phyloP scores from a whole-genome alignment of 1,139 yeast genomes.

The Candida sanyaensis region DNA sequence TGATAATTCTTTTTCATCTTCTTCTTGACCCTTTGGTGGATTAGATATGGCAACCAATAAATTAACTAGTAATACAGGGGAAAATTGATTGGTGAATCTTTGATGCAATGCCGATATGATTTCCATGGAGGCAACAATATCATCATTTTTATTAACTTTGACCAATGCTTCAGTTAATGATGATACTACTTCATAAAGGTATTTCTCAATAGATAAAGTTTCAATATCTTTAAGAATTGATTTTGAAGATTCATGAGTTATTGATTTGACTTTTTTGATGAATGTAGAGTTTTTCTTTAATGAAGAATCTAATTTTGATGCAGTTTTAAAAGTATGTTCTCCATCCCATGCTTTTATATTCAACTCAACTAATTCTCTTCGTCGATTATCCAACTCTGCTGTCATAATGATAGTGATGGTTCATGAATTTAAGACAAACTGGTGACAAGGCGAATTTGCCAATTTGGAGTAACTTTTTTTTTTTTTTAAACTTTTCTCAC shows the following conservation, averaged over 20 bases:
- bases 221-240: slow-evolving; percentile 61
- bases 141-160: slow-evolving; percentile 57
- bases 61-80: slow-evolving; percentile 51
- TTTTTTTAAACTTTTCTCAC: neutral
- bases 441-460: neutral
- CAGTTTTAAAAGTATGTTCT: slow-evolving; percentile 25
- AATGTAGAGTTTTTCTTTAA: slow-evolving; percentile 84
- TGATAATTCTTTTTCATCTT: slow-evolving; percentile 47
- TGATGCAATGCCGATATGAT: slow-evolving; percentile 77
- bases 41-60: slow-evolving; percentile 48
- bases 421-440: no score
- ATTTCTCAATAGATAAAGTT: slow-evolving; percentile 70
- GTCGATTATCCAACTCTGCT: slow-evolving; percentile 16
- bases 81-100: slow-evolving; percentile 58
- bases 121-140: slow-evolving; percentile 64
- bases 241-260: slow-evolving; percentile 40
- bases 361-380: slow-evolving; percentile 33
- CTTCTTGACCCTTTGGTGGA: slow-evolving; percentile 26
- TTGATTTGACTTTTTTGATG: slow-evolving; percentile 64
- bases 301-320: slow-evolving; percentile 64
- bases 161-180: slow-evolving; percentile 66
- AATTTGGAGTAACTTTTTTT: neutral
- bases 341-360: slow-evolving; percentile 61
- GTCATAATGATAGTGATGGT: slow-evolving; percentile 6
- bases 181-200: slow-evolving; percentile 67